Percentiles rank a stretch among this genome's conserved stretches.
Evolutionary conservation across 2,329 filamentous ascomycete genomes (phyloP).

Genomic region (Paecilomyces niveus): DNA sequence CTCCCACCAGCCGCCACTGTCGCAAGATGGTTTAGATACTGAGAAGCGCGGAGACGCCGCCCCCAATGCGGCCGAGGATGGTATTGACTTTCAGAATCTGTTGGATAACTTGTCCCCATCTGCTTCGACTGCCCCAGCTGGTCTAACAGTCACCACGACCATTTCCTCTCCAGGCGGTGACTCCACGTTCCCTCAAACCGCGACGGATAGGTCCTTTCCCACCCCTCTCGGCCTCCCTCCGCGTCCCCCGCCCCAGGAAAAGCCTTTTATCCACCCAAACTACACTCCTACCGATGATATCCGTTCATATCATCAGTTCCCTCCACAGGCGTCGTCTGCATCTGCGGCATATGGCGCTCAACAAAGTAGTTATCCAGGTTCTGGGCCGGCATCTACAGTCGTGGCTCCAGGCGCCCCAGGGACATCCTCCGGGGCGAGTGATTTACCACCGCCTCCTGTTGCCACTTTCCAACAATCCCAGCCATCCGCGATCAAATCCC

Average conservation of each 20-base stretch:
- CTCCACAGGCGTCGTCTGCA: conserved; percentile 17
- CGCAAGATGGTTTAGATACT: conserved; percentile 17
- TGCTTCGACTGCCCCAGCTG: conserved; percentile 18
- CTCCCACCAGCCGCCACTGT: conserved; percentile 12
- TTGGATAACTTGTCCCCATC: conserved; percentile 41
- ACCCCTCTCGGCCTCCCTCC: conserved; percentile 34
- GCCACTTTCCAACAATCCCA: conserved; percentile 32
- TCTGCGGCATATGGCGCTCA: conserved; percentile 20
- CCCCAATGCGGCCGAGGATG: conserved; percentile 22
- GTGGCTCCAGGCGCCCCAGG: conserved; percentile 28
- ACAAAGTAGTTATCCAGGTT: conserved; percentile 28
- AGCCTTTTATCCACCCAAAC: conserved; percentile 31
- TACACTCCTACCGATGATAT: conserved; percentile 31
- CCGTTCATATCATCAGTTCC: conserved; percentile 32
- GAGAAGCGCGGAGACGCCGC: conserved; percentile 14
- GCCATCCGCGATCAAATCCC: conserved; percentile 13
- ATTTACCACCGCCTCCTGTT: conserved; percentile 33
- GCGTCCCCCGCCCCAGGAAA: conserved; percentile 39
- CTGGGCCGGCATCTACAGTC: conserved; percentile 12
- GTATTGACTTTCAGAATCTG: conserved; percentile 42
- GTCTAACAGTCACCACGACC: conserved; percentile 16
- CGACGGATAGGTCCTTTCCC: conserved; percentile 23
- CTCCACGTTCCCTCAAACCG: conserved; percentile 21
- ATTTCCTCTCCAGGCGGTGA: conserved; percentile 17
- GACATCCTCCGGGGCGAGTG: conserved; percentile 24